These are phyloP conservation scores for Stachybotrys echinatus DNA, from an alignment of 2,329 filamentous ascomycete genomes.

Conservation along the genomic window DNA sequence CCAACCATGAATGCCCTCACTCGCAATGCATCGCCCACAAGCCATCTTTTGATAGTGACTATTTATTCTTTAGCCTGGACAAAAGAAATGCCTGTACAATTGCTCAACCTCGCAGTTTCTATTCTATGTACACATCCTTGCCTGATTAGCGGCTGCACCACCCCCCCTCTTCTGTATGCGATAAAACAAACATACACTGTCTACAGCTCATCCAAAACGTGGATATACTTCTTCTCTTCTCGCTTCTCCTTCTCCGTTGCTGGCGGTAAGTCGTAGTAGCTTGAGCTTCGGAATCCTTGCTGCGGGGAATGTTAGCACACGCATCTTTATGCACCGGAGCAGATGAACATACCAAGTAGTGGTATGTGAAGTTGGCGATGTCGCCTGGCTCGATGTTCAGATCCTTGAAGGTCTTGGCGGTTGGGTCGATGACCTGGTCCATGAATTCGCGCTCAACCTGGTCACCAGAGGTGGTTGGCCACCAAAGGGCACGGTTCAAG, in stretches of 20 bases:
- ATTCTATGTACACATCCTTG: constrained; percentile 25
- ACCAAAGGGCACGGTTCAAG: constrained; percentile 84
- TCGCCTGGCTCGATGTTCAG: constrained; percentile 86
- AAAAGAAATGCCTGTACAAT: constrained; percentile 22
- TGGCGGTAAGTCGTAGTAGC: constrained; percentile 89
- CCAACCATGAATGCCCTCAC: neutral
- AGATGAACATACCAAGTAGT: constrained; percentile 71
- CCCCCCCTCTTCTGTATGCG: constrained; percentile 7
- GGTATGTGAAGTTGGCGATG: constrained; percentile 80
- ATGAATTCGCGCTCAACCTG: constrained; percentile 89
- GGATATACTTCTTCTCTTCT: constrained; percentile 95
- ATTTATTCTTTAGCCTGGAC: neutral
- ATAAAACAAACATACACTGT: constrained; percentile 7
- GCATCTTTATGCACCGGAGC: neutral
- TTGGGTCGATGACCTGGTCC: constrained; percentile 84
- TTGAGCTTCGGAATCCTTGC: constrained; percentile 86
- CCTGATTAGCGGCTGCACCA: constrained; percentile 3
- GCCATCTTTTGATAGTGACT: neutral
- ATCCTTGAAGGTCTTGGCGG: constrained; percentile 93
- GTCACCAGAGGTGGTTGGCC: constrained; percentile 76
- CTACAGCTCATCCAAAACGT: constrained; percentile 85
- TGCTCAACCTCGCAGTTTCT: constrained; percentile 19
- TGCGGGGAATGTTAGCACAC: constrained; percentile 34
- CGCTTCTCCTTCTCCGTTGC: constrained; percentile 90
- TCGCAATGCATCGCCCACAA: too few relatives aligned